Evolutionary conservation across 176 grass and related monocot genomes (phyloP).

Genomic region (Phyllostachys edulis): DNA sequence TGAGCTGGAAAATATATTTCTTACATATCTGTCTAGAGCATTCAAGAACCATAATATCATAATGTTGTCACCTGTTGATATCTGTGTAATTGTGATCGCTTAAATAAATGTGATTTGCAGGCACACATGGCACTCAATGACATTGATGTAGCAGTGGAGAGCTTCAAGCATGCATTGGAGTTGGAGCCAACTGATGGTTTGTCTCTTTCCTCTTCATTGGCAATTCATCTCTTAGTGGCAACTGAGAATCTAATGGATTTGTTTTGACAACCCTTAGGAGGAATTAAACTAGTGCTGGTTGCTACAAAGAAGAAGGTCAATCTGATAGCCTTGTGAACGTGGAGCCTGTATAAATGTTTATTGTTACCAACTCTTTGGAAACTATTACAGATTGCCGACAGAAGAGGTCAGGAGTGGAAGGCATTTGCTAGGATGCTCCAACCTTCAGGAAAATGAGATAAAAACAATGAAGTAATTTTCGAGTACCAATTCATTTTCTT

Average conservation of each 20-base stretch:
- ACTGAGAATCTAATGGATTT: conserved; percentile 11
- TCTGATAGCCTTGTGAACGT: not conserved
- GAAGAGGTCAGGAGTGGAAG: no score
- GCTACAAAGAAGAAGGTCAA: conserved; percentile 87
- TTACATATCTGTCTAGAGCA: not conserved
- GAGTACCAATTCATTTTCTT: no score
- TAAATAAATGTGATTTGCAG: conserved; percentile 49
- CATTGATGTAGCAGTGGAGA: conserved; percentile 83
- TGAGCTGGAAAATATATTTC: not conserved
- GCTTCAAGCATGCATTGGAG: conserved; percentile 87
- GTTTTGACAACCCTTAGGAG: conserved; percentile 45
- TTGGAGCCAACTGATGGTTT: conserved; percentile 93
- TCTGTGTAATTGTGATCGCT: not conserved
- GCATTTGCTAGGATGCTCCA: no score
- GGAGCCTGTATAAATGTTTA: not conserved
- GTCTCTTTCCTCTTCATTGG: not conserved
- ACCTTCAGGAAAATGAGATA: no score
- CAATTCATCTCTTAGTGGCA: not conserved
- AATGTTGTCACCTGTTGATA: not conserved
- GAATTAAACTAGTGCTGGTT: conserved; percentile 79
- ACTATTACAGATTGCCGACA: no score
- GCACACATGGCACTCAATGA: conserved; percentile 95
- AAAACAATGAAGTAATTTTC: no score
- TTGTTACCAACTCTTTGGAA: conserved; percentile 4
- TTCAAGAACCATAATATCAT: not conserved